Conservation (phyloP, 108 stramenopile genomes). For the Heterococcus sp. region DNA sequence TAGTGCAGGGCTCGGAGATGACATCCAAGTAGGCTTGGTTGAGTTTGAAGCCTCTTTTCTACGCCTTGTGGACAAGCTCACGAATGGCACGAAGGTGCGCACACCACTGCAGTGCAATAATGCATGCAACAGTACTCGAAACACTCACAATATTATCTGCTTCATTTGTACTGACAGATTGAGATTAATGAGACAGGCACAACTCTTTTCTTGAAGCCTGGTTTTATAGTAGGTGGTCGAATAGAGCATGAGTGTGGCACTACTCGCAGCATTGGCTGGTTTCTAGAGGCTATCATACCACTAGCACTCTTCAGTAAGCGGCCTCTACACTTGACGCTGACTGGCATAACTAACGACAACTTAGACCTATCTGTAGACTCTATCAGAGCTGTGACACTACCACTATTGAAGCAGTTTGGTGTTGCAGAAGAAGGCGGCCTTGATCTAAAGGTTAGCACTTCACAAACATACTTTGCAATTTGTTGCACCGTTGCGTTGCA, state of each 20-base stretch:
- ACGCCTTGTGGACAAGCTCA: conserved; percentile 83
- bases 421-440: conserved; percentile 67
- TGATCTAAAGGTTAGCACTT: conserved; percentile 40
- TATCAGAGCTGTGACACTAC: conserved; percentile 68
- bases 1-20: not conserved
- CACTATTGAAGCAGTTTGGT: conserved; percentile 79
- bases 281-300: conserved; percentile 89
- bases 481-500: too few relatives aligned
- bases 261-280: conserved; percentile 83
- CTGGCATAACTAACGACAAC: conserved; percentile 70
- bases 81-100: conserved; percentile 79
- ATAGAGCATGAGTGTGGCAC: conserved; percentile 79
- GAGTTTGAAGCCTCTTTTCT: conserved; percentile 60
- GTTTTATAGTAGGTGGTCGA: conserved; percentile 81
- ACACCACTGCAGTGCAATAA: not conserved
- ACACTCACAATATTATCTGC: not conserved
- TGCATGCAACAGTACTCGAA: too few relatives aligned
- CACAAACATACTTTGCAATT: not conserved
- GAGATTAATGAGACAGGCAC: conserved; percentile 98
- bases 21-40: conserved; percentile 21
- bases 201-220: conserved; percentile 82
- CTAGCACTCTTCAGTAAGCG: conserved; percentile 87
- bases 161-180: conserved; percentile 47
- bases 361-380: conserved; percentile 82
- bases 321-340: conserved; percentile 69